Percentiles rank a stretch among this genome's conserved stretches.
phyloP scores from a whole-genome alignment of 345 rosid genomes.

The Camelina neglecta region DNA sequence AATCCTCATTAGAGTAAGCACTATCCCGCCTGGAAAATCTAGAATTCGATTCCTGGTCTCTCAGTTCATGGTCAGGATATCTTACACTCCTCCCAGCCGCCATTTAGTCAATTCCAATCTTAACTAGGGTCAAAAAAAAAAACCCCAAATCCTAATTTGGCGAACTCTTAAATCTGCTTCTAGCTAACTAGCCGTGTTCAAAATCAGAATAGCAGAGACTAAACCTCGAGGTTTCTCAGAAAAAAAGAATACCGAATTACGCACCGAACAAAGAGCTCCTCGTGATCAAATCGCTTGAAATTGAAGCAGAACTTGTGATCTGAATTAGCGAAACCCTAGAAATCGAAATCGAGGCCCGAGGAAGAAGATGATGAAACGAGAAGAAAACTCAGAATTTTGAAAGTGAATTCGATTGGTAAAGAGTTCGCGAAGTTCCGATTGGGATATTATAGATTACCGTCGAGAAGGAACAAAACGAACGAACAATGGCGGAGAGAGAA shows the following conservation, averaged over 20 bases:
- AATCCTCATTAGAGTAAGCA: constrained; percentile 54
- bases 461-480: constrained; percentile 10
- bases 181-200: constrained; percentile 10
- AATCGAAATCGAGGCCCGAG: neutral
- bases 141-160: constrained; percentile 18
- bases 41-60: constrained; percentile 63
- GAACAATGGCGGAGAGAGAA: constrained; percentile 30
- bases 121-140: neutral
- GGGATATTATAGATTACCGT: constrained; percentile 32
- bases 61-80: constrained; percentile 66
- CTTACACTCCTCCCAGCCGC: constrained; percentile 87
- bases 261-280: constrained; percentile 13
- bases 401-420: neutral
- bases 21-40: constrained; percentile 56
- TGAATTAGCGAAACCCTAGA: constrained; percentile 46
- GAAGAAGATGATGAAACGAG: constrained; percentile 2
- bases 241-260: neutral
- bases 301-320: constrained; percentile 31
- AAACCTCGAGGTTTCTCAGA: neutral
- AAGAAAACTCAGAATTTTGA: neutral
- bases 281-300: constrained; percentile 13
- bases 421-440: constrained; percentile 20
- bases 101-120: constrained; percentile 50
- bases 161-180: constrained; percentile 26
- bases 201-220: constrained; percentile 25